Conservation (phyloP, 805 yeast genomes). For the Cyberlindnera samutprakarnensis region DNA sequence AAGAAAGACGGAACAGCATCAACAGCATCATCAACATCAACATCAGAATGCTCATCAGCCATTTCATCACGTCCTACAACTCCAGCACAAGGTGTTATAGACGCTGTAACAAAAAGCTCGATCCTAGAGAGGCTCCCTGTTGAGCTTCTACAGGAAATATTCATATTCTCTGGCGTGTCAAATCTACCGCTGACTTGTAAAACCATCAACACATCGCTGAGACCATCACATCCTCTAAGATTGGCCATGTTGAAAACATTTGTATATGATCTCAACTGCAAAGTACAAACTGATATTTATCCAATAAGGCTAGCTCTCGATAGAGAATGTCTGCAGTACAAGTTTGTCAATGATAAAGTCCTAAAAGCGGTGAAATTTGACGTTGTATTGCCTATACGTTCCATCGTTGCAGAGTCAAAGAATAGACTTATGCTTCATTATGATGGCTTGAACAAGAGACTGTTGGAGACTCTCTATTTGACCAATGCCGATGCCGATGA, state of each 20-base stretch:
- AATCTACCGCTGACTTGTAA: slow-evolving; percentile 29
- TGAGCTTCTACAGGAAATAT: slow-evolving; percentile 34
- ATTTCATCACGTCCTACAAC: no score
- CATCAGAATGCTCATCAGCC: no score
- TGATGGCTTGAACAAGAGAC: slow-evolving; percentile 12
- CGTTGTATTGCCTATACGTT: slow-evolving; percentile 19
- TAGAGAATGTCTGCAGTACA: slow-evolving; percentile 11
- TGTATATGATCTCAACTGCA: slow-evolving; percentile 14
- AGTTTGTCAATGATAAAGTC: slow-evolving; percentile 17
- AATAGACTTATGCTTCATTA: slow-evolving; percentile 10
- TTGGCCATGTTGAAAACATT: slow-evolving; percentile 12
- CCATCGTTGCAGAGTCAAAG: slow-evolving; percentile 10
- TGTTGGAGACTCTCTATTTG: slow-evolving; percentile 9
- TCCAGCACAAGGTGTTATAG: no score
- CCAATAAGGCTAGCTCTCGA: no score
- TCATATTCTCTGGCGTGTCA: slow-evolving; percentile 30
- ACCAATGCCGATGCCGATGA: slow-evolving; percentile 10
- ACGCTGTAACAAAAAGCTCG: no score
- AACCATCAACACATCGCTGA: slow-evolving; percentile 19
- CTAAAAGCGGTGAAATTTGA: slow-evolving; percentile 20
- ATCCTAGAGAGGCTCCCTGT: slow-evolving; percentile 37
- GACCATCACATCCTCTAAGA: slow-evolving; percentile 21
- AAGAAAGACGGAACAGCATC: no score
- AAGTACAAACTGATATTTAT: no score
- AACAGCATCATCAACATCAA: no score